phyloP scores from a whole-genome alignment of 208 protist genomes.

The Trypanosomatidae sp. region DNA sequence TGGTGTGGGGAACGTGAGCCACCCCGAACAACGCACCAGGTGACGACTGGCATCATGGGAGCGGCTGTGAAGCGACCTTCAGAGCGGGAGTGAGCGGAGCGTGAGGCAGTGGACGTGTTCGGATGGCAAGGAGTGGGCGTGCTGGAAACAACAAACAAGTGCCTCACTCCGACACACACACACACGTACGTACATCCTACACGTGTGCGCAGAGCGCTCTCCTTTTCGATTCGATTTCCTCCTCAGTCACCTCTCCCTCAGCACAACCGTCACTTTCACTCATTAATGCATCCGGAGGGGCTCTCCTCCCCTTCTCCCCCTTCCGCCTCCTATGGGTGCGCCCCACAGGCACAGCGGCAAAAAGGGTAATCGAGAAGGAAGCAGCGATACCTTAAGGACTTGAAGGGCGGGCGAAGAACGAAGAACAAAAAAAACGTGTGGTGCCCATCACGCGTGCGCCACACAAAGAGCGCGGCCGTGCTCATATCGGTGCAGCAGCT shows the following conservation, averaged over 20 bases:
- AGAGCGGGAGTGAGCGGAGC: not conserved
- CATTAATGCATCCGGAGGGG: not conserved
- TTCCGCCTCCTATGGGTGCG: not conserved
- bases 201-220: constrained; percentile 3
- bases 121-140: not conserved
- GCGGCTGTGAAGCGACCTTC: not conserved
- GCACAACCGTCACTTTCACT: not conserved
- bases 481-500: no score
- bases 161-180: not conserved
- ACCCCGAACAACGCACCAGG: no score
- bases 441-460: no score
- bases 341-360: not conserved
- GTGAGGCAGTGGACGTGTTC: not conserved
- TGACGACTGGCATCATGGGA: not conserved
- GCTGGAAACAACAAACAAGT: not conserved
- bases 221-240: constrained; percentile 3
- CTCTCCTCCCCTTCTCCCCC: not conserved
- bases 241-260: not conserved
- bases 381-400: not conserved
- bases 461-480: no score
- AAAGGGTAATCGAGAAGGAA: not conserved
- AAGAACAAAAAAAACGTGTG: not conserved
- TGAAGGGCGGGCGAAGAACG: not conserved
- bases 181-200: not conserved
- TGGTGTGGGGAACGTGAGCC: no score